Evolutionary conservation across 2,329 filamentous ascomycete genomes (phyloP).

Genomic region (Ilyonectria mors-panacis): DNA sequence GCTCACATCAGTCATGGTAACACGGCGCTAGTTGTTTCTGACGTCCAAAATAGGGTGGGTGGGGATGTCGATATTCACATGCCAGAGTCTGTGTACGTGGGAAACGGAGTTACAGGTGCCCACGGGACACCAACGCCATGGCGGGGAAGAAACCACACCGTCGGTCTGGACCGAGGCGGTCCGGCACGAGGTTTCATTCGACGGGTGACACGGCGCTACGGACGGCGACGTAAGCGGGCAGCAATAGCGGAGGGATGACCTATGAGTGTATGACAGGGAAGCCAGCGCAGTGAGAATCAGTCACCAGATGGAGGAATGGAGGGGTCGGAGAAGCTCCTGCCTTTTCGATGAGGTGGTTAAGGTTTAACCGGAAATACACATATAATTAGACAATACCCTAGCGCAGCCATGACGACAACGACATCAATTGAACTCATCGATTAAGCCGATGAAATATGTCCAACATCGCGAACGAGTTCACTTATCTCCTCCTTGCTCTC

Average conservation of each 20-base stretch:
- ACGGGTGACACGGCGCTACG: not conserved
- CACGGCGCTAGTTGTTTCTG: not conserved
- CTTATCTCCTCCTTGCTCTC: slow-evolving; percentile 8
- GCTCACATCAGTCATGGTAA: not conserved
- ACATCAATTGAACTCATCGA: not conserved
- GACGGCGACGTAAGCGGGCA: not conserved
- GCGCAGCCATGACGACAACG: not conserved
- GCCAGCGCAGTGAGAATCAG: not conserved
- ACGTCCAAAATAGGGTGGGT: not conserved
- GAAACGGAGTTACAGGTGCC: not conserved
- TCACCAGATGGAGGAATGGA: not conserved
- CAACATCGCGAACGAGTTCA: slow-evolving; percentile 1
- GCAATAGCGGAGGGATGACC: not conserved
- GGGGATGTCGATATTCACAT: not conserved
- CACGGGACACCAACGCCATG: not conserved
- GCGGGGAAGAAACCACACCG: not conserved
- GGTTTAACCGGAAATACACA: not conserved
- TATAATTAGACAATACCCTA: not conserved
- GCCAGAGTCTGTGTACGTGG: not conserved
- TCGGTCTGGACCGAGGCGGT: not conserved
- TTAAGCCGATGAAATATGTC: slow-evolving; percentile 5
- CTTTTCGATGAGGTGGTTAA: not conserved
- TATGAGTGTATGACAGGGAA: not conserved
- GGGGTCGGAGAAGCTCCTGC: not conserved
- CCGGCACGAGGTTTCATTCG: not conserved